Percentiles rank a stretch among this genome's conserved stretches.
Evolutionary conservation across 2,329 filamentous ascomycete genomes (phyloP).

Genomic region (Septoria petroselini): DNA sequence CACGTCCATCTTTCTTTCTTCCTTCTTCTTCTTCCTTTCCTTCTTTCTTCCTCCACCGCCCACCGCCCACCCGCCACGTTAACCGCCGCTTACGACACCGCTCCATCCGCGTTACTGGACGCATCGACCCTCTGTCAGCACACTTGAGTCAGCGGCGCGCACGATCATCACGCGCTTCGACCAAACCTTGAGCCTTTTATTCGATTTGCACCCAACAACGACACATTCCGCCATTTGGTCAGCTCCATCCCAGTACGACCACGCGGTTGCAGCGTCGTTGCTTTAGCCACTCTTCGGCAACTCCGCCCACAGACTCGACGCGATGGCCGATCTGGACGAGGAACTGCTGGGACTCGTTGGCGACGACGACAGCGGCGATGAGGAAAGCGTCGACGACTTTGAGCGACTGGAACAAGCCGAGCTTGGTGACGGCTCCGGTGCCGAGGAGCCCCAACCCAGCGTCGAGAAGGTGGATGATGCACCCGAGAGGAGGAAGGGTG

Average conservation of each 20-base stretch:
- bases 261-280: no score
- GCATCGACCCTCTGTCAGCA: neutral
- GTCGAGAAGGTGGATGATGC: conserved; percentile 40
- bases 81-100: no score
- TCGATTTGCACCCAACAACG: no score
- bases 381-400: conserved; percentile 38
- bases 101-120: no score
- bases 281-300: neutral
- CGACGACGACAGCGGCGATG: conserved; percentile 58
- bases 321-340: conserved; percentile 68
- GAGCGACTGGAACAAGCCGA: conserved; percentile 51
- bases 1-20: neutral
- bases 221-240: neutral
- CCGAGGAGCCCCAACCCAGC: conserved; percentile 46
- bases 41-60: no score
- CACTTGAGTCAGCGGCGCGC: no score
- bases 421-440: conserved; percentile 53
- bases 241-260: neutral
- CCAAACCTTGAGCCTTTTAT: no score
- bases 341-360: conserved; percentile 91
- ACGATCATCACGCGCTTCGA: no score
- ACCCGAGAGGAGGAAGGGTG: conserved; percentile 38
- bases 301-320: conserved; percentile 1
- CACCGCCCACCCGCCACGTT: no score
- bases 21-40: neutral